These are phyloP conservation scores for Ammopiptanthus mongolicus DNA, from an alignment of 306 rosid genomes.

Conservation along the genomic window DNA sequence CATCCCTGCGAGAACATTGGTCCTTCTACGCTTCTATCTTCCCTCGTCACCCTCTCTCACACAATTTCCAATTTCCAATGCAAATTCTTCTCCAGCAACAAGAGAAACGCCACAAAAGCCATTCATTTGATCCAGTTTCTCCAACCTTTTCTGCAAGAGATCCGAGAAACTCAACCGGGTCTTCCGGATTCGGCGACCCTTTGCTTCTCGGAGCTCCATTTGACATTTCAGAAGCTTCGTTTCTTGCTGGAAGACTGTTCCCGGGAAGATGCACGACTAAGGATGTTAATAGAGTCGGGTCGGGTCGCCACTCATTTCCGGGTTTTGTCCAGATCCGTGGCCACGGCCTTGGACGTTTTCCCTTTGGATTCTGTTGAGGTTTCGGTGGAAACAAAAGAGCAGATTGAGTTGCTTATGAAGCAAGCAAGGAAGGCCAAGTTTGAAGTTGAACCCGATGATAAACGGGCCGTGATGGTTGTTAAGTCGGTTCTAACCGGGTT, in stretches of 20 bases:
- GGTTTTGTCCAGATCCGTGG: conserved; percentile 41
- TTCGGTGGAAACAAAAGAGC: conserved; percentile 44
- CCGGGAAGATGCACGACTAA: conserved; percentile 50
- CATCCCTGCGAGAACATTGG: conserved; percentile 45
- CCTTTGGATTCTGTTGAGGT: conserved; percentile 29
- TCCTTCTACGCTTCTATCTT: conserved; percentile 40
- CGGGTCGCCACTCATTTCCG: conserved; percentile 45
- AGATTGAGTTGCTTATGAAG: conserved; percentile 39
- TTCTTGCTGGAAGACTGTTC: conserved; percentile 53
- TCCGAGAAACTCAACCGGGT: conserved; percentile 16
- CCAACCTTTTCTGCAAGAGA: conserved; percentile 51
- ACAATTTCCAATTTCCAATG: conserved; percentile 33
- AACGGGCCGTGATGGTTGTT: conserved; percentile 29
- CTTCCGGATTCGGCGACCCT: conserved; percentile 33
- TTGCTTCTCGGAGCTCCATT: conserved; percentile 61
- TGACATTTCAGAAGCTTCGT: conserved; percentile 58
- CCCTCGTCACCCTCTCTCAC: conserved; percentile 37
- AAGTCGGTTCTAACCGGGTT: conserved; percentile 36
- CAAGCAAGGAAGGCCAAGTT: conserved; percentile 47
- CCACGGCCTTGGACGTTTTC: conserved; percentile 57
- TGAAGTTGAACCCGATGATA: conserved; percentile 49
- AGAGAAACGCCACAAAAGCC: conserved; percentile 38
- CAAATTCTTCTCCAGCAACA: conserved; percentile 41
- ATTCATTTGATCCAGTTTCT: conserved; percentile 47
- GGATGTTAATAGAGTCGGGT: conserved; percentile 56